phyloP scores from a whole-genome alignment of 768 basidiomycete genomes.

The Russula sp. region DNA sequence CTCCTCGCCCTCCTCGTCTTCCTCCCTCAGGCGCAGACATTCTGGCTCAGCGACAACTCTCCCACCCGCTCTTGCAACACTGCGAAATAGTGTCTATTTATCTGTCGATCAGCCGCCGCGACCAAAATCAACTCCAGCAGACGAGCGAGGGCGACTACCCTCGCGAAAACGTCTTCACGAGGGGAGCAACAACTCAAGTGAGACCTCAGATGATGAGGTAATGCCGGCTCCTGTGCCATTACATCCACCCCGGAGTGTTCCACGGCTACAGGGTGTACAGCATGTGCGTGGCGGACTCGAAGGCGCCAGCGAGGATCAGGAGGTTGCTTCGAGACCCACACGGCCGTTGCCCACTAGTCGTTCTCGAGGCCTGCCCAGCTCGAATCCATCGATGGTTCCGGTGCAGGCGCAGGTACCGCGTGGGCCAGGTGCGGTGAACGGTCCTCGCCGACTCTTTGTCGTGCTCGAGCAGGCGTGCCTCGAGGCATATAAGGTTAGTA shows the following conservation, averaged over 20 bases:
- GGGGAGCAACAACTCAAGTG: slow-evolving; percentile 22
- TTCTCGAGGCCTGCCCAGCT: slow-evolving; percentile 33
- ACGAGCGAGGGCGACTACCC: slow-evolving; percentile 49
- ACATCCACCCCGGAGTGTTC: not conserved
- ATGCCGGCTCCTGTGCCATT: slow-evolving; percentile 34
- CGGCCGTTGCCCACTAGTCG: slow-evolving; percentile 35
- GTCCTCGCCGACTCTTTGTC: slow-evolving; percentile 74
- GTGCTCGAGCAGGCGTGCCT: slow-evolving; percentile 92
- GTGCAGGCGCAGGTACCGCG: slow-evolving; percentile 72
- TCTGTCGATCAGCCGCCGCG: slow-evolving; percentile 51
- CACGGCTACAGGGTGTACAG: not conserved
- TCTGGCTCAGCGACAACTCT: slow-evolving; percentile 46
- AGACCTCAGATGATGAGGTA: slow-evolving; percentile 38
- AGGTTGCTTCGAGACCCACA: slow-evolving; percentile 37
- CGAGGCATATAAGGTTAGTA: slow-evolving; percentile 85
- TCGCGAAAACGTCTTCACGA: slow-evolving; percentile 33
- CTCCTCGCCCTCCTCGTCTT: not conserved
- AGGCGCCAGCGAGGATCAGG: slow-evolving; percentile 43
- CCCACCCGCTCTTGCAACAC: slow-evolving; percentile 26
- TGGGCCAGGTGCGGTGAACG: slow-evolving; percentile 41
- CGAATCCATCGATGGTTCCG: slow-evolving; percentile 79
- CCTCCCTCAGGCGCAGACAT: slow-evolving; percentile 48
- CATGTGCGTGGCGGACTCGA: not conserved
- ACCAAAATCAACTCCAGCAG: slow-evolving; percentile 65
- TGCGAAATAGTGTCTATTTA: slow-evolving; percentile 26